Conservation (phyloP, 225 moss, liverwort and hornwort species). For the Pseudisothecium myosuroides region DNA sequence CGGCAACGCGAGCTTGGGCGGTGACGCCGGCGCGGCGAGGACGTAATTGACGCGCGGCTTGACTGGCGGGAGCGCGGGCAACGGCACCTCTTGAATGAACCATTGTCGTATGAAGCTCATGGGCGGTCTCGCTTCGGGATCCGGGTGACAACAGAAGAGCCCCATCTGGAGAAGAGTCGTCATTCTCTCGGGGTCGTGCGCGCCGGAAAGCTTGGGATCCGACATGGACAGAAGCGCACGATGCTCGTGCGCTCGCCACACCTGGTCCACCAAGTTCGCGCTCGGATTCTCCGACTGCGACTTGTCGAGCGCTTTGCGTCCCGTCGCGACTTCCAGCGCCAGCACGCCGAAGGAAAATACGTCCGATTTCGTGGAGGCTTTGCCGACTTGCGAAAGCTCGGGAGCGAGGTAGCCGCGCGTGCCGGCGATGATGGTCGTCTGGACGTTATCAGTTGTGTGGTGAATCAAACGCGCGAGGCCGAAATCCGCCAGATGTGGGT, state of each 20-base stretch:
- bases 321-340: conserved; percentile 67
- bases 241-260: conserved; percentile 61
- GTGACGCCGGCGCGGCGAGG: conserved; percentile 11
- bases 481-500: conserved; percentile 44
- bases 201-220: conserved; percentile 46
- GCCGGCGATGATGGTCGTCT: conserved; percentile 58
- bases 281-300: conserved; percentile 29
- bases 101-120: conserved; percentile 64
- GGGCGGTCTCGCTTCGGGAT: conserved; percentile 62
- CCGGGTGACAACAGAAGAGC: conserved; percentile 76
- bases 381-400: conserved; percentile 57
- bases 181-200: conserved; percentile 27
- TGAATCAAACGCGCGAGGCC: conserved; percentile 79
- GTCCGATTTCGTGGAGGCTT: conserved; percentile 69
- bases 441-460: conserved; percentile 51
- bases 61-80: conserved; percentile 25
- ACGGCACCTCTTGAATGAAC: conserved; percentile 34
- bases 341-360: conserved; percentile 81
- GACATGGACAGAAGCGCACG: conserved; percentile 23
- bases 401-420: conserved; percentile 79
- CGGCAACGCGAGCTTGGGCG: conserved; percentile 21
- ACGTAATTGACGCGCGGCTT: conserved; percentile 44
- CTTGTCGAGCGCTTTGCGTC: conserved; percentile 53
- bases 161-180: conserved; percentile 42
- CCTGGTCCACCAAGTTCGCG: conserved; percentile 60